Conservation (phyloP, 129 eudicot species). For the Flaveria robusta region DNA sequence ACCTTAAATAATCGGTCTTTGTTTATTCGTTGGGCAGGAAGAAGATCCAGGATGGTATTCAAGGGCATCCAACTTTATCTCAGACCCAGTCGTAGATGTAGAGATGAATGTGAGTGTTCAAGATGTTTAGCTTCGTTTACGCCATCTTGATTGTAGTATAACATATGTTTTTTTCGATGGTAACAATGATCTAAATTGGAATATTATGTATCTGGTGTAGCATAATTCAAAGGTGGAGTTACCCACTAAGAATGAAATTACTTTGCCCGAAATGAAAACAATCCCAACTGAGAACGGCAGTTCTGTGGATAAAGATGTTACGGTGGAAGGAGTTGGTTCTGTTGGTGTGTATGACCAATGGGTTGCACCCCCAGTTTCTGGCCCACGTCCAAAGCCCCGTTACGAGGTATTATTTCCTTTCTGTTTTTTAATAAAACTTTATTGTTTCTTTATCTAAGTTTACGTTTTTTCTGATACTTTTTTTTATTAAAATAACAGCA, state of each 20-base stretch:
- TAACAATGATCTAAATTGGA: not conserved
- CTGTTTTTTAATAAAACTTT: not conserved
- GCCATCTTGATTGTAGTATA: constrained; percentile 1
- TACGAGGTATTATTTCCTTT: constrained; percentile 63
- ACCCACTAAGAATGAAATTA: constrained; percentile 53
- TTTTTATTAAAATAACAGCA: constrained; percentile 51
- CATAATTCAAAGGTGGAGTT: constrained; percentile 49
- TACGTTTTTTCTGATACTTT: constrained; percentile 6
- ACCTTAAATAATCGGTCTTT: constrained; percentile 15
- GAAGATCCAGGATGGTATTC: constrained; percentile 99
- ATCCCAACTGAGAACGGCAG: constrained; percentile 73
- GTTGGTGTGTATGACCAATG: constrained; percentile 91
- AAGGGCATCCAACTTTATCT: constrained; percentile 61
- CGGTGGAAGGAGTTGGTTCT: constrained; percentile 64
- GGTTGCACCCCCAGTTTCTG: constrained; percentile 79
- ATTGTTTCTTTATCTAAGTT: not conserved
- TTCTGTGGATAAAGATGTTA: constrained; percentile 72
- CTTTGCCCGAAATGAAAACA: constrained; percentile 58
- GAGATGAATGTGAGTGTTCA: constrained; percentile 77
- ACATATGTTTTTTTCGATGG: constrained; percentile 4
- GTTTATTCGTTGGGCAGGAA: constrained; percentile 55
- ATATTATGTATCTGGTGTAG: constrained; percentile 39
- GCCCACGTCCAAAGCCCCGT: constrained; percentile 87
- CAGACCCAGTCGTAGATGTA: constrained; percentile 74
- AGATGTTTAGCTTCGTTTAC: constrained; percentile 7